A percentile compares a stretch with the other conserved stretches of the same genome.
phyloP scores from a whole-genome alignment of 805 yeast genomes.

The Teunomyces atbi region DNA sequence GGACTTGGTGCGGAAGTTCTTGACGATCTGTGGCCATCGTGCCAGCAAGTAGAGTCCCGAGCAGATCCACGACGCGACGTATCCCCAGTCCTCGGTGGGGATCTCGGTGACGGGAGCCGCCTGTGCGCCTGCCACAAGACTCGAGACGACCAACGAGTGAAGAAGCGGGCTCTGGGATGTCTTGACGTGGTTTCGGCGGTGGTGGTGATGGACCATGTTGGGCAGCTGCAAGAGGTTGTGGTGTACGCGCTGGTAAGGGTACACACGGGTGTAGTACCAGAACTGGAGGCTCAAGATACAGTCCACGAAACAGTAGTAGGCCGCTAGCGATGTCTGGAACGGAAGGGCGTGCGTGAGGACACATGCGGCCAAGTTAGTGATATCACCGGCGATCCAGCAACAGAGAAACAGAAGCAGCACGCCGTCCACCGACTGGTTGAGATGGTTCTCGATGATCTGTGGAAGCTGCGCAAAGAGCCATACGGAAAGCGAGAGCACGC shows the following conservation, averaged over 20 bases:
- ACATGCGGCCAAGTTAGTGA: slow-evolving; percentile 65
- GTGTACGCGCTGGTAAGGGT: slow-evolving; percentile 37
- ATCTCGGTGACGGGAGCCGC: slow-evolving; percentile 7
- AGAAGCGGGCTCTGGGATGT: slow-evolving; percentile 9
- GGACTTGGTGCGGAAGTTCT: slow-evolving; percentile 28
- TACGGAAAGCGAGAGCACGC: slow-evolving; percentile 19
- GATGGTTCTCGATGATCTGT: slow-evolving; percentile 25
- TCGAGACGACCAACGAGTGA: slow-evolving; percentile 10
- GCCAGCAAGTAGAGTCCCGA: slow-evolving; percentile 31
- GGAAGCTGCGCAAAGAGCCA: slow-evolving; percentile 33
- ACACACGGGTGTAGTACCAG: slow-evolving; percentile 59
- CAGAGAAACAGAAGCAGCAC: slow-evolving; percentile 30
- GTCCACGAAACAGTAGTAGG: slow-evolving; percentile 75
- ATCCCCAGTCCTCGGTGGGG: slow-evolving; percentile 16
- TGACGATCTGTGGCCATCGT: slow-evolving; percentile 35
- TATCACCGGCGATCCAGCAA: slow-evolving; percentile 39
- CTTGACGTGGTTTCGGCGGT: slow-evolving; percentile 17
- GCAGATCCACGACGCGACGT: slow-evolving; percentile 33
- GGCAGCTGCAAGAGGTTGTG: slow-evolving; percentile 41
- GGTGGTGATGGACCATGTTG: slow-evolving; percentile 26
- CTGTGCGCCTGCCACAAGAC: slow-evolving; percentile 13
- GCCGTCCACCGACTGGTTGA: slow-evolving; percentile 36
- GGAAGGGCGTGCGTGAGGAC: slow-evolving; percentile 71
- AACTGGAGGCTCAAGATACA: slow-evolving; percentile 65
- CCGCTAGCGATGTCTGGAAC: slow-evolving; percentile 73